Conservation (phyloP, 2,329 filamentous ascomycete genomes). For the Hirsutella rhossiliensis region DNA sequence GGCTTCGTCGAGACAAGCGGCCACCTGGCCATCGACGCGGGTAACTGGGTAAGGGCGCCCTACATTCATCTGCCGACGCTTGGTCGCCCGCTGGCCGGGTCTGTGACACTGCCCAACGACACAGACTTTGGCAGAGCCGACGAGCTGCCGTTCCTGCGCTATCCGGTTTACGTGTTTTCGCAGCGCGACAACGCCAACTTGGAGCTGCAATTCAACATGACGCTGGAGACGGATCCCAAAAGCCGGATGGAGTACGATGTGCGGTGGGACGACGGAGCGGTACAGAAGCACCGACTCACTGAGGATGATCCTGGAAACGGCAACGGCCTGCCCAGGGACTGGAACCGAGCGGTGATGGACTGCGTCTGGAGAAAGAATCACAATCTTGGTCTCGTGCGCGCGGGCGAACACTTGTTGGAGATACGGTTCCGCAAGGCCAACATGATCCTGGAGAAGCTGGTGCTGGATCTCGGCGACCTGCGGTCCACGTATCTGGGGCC, state of each 20-base stretch:
- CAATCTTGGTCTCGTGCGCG: slow-evolving; percentile 9
- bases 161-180: slow-evolving; percentile 19
- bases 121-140: slow-evolving; percentile 7
- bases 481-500: slow-evolving; percentile 23
- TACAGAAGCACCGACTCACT: slow-evolving; percentile 17
- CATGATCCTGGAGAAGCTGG: slow-evolving; percentile 24
- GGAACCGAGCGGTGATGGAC: slow-evolving; percentile 35
- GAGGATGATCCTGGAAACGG: slow-evolving; percentile 10
- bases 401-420: slow-evolving; percentile 17
- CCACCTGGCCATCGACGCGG: slow-evolving; percentile 20
- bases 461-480: slow-evolving; percentile 19
- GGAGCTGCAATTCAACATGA: slow-evolving; percentile 23
- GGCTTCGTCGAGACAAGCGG: slow-evolving; percentile 22
- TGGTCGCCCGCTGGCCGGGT: slow-evolving; percentile 12
- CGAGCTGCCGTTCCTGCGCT: slow-evolving; percentile 12
- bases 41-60: slow-evolving; percentile 10
- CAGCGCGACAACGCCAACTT: slow-evolving; percentile 11
- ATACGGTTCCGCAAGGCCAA: slow-evolving; percentile 18
- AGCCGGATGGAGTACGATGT: slow-evolving; percentile 37
- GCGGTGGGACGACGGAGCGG: slow-evolving; percentile 29
- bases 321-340: slow-evolving; percentile 31
- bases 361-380: slow-evolving; percentile 34
- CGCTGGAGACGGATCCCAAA: slow-evolving; percentile 37
- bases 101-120: slow-evolving; percentile 9
- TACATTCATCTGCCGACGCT: slow-evolving; percentile 18